phyloP scores from a whole-genome alignment of 2,329 filamentous ascomycete species.

The Pestalotiopsis sp. region DNA sequence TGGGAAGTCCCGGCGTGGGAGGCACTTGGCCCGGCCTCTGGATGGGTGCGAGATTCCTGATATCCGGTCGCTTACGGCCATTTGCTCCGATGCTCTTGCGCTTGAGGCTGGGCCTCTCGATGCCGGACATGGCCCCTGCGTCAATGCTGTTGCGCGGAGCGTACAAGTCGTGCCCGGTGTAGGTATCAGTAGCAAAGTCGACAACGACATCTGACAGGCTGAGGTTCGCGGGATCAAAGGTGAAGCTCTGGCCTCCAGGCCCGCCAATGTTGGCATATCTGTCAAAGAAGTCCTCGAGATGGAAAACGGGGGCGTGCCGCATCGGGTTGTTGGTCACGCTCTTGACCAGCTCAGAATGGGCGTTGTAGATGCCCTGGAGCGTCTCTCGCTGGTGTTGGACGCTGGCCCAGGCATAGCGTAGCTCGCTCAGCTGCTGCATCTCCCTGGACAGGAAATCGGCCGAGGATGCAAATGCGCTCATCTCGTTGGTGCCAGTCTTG shows the following conservation, averaged over 20 bases:
- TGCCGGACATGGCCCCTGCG: background rate
- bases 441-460: conserved; percentile 75
- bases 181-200: conserved; percentile 62
- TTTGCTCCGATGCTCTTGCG: conserved; percentile 48
- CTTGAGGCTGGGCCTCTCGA: conserved; percentile 47
- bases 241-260: conserved; percentile 60
- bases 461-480: conserved; percentile 64
- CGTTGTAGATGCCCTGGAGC: conserved; percentile 75
- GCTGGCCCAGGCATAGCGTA: conserved; percentile 76
- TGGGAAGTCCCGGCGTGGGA: conserved; percentile 33
- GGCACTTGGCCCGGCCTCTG: conserved; percentile 32
- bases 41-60: conserved; percentile 39
- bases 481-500: conserved; percentile 50
- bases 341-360: conserved; percentile 81
- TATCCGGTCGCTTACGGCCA: conserved; percentile 41
- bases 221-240: conserved; percentile 76
- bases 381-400: conserved; percentile 81
- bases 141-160: conserved; percentile 37
- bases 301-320: conserved; percentile 78
- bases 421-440: conserved; percentile 77
- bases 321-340: conserved; percentile 69
- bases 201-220: conserved; percentile 69
- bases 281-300: conserved; percentile 87
- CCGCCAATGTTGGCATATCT: conserved; percentile 67
- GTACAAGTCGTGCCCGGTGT: conserved; percentile 51